A percentile compares a stretch with the other conserved stretches of the same genome.
Evolutionary conservation across 495 filamentous ascomycete species (phyloP).

Genomic region (Achaetomiella virescens): DNA sequence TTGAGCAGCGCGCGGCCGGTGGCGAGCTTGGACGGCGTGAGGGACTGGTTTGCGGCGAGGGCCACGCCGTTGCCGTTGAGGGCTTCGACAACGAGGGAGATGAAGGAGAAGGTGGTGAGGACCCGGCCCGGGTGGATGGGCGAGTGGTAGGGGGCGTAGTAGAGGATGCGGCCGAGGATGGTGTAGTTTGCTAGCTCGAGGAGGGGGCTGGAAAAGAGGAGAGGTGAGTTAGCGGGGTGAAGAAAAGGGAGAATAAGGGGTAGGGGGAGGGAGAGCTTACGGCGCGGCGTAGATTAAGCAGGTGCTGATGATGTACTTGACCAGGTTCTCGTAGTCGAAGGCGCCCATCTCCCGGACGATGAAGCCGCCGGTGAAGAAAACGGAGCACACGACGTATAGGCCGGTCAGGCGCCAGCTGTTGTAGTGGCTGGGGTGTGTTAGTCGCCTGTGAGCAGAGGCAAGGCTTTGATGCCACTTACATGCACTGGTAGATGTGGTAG

Average conservation of each 20-base stretch:
- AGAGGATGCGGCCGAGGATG: conserved; percentile 67
- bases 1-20: conserved; percentile 57
- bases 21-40: conserved; percentile 40
- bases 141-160: conserved; percentile 71
- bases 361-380: conserved; percentile 53
- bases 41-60: conserved; percentile 49
- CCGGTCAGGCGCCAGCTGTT: conserved; percentile 40
- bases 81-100: conserved; percentile 57
- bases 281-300: conserved; percentile 58
- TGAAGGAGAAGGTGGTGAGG: conserved; percentile 63
- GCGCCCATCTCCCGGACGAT: conserved; percentile 51
- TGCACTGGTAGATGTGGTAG: conserved; percentile 57
- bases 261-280: conserved; percentile 33
- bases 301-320: conserved; percentile 53
- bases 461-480: conserved; percentile 36
- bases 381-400: conserved; percentile 32
- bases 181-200: conserved; percentile 72
- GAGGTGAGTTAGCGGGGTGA: conserved; percentile 4
- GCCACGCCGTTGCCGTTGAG: conserved; percentile 66
- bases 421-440: conserved; percentile 40
- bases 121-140: conserved; percentile 74
- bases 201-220: conserved; percentile 47
- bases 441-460: not conserved
- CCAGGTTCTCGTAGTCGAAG: conserved; percentile 51
- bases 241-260: not conserved